Conservation (phyloP, 306 rosid species). For the Dicorynia guianensis region DNA sequence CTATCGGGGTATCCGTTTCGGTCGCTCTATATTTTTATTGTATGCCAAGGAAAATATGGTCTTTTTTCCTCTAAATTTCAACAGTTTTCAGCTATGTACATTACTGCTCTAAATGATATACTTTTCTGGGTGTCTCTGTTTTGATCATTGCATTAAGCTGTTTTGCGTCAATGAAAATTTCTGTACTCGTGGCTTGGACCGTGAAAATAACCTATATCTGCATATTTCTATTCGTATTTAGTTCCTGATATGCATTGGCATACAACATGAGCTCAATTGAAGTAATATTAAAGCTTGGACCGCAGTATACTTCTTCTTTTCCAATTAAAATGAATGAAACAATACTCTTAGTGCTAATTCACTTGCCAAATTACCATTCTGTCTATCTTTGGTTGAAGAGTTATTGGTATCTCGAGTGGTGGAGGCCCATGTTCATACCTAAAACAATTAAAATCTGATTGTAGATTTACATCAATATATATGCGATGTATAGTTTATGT, state of each 20-base stretch:
- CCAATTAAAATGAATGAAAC: background rate
- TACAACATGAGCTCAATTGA: background rate
- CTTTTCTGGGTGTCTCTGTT: background rate
- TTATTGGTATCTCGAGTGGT: background rate
- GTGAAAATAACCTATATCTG: background rate
- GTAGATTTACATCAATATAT: background rate
- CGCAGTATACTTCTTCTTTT: too few species aligned
- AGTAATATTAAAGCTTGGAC: too few species aligned
- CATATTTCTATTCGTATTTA: background rate
- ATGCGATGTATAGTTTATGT: background rate
- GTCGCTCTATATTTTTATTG: background rate
- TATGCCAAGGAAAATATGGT: background rate
- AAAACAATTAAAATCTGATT: background rate
- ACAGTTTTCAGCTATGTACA: background rate
- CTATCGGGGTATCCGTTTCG: background rate
- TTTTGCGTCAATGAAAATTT: background rate
- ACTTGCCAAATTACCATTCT: background rate
- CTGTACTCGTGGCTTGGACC: background rate
- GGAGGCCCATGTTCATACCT: background rate
- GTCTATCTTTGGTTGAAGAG: background rate
- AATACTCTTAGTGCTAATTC: background rate
- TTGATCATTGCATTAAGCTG: slow-evolving; percentile 8
- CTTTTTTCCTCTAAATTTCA: background rate
- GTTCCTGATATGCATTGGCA: background rate
- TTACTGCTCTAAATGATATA: background rate